Evolutionary conservation across 2,329 filamentous ascomycete genomes (phyloP).

Genomic region (Epichloe uncinata): DNA sequence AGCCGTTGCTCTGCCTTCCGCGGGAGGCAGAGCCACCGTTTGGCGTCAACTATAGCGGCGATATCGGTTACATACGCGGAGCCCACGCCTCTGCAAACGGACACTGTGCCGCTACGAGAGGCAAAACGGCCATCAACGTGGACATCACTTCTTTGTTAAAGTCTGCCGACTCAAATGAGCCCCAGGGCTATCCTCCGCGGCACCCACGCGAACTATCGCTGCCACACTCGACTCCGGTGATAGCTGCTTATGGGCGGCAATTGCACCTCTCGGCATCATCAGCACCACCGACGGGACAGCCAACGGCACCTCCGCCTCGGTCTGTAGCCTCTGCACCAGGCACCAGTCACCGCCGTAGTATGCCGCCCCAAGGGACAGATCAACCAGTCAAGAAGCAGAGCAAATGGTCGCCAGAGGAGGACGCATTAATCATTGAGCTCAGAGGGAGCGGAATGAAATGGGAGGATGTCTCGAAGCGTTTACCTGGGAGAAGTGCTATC

Average conservation of each 20-base stretch:
- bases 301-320: neutral
- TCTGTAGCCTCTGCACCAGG: slow-evolving; percentile 21
- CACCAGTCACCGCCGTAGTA: slow-evolving; percentile 19
- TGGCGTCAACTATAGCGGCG: slow-evolving; percentile 16
- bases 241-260: slow-evolving; percentile 11
- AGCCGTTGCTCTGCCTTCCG: slow-evolving; percentile 27
- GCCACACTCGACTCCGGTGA: slow-evolving; percentile 9
- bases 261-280: slow-evolving; percentile 4
- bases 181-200: slow-evolving; percentile 33
- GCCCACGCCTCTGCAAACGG: slow-evolving; percentile 17
- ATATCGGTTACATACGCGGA: slow-evolving; percentile 16
- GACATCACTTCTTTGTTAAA: slow-evolving; percentile 89
- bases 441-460: slow-evolving; percentile 91
- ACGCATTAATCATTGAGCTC: slow-evolving; percentile 85
- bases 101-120: slow-evolving; percentile 14
- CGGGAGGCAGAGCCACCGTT: slow-evolving; percentile 24
- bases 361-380: slow-evolving; percentile 37
- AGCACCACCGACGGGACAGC: neutral
- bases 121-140: slow-evolving; percentile 54
- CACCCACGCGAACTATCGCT: slow-evolving; percentile 11
- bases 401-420: slow-evolving; percentile 92
- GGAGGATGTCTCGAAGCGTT: slow-evolving; percentile 89
- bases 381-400: slow-evolving; percentile 86
- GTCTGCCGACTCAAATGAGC: slow-evolving; percentile 60
- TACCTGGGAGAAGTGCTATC: slow-evolving; percentile 84